Conservation (phyloP, 805 yeast genomes). For the Saccharomycopsis fodiens region DNA sequence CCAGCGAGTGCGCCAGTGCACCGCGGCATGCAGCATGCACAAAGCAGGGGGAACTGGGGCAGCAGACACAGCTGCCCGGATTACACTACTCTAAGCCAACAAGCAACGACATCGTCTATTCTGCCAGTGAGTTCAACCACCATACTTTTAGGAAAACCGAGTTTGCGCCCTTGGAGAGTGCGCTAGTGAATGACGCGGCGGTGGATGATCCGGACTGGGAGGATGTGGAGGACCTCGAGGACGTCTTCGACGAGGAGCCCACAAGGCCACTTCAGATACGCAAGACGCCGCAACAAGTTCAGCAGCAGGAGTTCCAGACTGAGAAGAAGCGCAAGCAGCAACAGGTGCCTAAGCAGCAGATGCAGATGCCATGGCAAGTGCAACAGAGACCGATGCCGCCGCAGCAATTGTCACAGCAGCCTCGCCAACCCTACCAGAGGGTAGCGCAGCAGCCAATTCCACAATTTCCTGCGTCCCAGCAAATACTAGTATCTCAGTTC, state of each 20-base stretch:
- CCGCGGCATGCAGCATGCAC: too few relatives aligned
- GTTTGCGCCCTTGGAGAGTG: constrained; percentile 15
- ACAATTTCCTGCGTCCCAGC: too few relatives aligned
- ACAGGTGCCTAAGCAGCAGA: background rate
- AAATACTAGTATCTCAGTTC: too few relatives aligned
- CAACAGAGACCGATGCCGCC: too few relatives aligned
- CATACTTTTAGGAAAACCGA: constrained; percentile 4
- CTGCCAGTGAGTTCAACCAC: constrained; percentile 16
- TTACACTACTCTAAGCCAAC: background rate
- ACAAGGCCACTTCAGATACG: background rate
- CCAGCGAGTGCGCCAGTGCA: too few relatives aligned
- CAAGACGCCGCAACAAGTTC: background rate
- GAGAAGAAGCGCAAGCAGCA: background rate
- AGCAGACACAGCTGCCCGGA: background rate
- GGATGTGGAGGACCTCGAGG: background rate
- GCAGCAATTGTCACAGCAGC: background rate
- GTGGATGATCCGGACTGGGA: constrained; percentile 3
- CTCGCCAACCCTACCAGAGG: background rate
- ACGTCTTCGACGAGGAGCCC: background rate
- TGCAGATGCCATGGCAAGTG: background rate
- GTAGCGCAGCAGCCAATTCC: background rate
- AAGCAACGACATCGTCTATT: background rate
- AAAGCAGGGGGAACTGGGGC: background rate
- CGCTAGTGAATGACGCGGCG: constrained; percentile 3
- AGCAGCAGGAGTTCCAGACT: background rate